Evolutionary conservation across 495 filamentous ascomycete genomes (phyloP), one percentile per base, ranked within the genome.

Genomic region (Neurospora sp.): DNA sequence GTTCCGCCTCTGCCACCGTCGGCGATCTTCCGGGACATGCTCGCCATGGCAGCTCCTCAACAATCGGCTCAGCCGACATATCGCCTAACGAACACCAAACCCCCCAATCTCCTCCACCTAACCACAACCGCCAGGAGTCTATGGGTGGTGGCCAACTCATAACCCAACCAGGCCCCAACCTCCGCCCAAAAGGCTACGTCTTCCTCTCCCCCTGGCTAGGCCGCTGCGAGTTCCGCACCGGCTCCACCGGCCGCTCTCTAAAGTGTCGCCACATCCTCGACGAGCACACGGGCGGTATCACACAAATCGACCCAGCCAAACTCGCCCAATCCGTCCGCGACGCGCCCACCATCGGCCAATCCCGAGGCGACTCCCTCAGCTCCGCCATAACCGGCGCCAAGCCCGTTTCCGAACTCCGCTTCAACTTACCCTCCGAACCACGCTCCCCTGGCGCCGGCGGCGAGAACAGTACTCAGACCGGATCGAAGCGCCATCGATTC

Each of bases 201-300:
- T 96, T 97, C 79, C 78, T 85, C 45, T 93, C 90, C n/a, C 94
- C 94, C 0, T 97, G 94, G 94, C 87, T 92, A 71, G 92, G 93
- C 20, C 86, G 84, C 37, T 97, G 94, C 82, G 91, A 94, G 70
- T 97, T 97, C 80, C 82, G 87, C 7, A 93, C 92, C 4, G 90
- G 92, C 72, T 85, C 88, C 41, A 90, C 88, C 41, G 93, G 94
- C 22, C 87, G 91, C 68, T 90, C 87, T 70, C 82, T 97, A 1
- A 93, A 89, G 79, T 96, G 93, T 84, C 91, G 90, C 72, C 93
- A 97, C 78, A 83, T 90, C 69, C 85, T 90, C 9, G 82, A 84
- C 16, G 75, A 79, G 3, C 79, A 80, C 40, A 75, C 74, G 65
- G 76, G 78, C 8, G 81, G 76, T 59, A 80, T 82, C 74, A 61